These are phyloP conservation scores for Ophiobolus disseminans DNA, from an alignment of 2,329 filamentous ascomycete species.

Conservation along the genomic window DNA sequence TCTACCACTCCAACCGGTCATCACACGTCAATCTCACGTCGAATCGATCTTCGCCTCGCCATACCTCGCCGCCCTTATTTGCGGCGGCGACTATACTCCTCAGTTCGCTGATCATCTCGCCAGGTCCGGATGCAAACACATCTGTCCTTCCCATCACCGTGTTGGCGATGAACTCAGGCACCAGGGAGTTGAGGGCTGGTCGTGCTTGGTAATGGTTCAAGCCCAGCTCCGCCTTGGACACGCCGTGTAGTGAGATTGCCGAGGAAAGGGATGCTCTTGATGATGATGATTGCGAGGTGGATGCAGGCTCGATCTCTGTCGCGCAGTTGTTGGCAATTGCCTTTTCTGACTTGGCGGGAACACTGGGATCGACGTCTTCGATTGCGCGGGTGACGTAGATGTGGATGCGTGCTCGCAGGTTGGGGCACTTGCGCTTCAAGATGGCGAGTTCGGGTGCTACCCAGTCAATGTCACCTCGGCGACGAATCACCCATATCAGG, in stretches of 20 bases:
- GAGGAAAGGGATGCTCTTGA: slow-evolving; percentile 32
- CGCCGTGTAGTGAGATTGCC: slow-evolving; percentile 35
- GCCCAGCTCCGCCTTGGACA: slow-evolving; percentile 35
- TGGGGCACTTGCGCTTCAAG: slow-evolving; percentile 35
- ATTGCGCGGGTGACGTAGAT: slow-evolving; percentile 43
- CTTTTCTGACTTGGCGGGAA: slow-evolving; percentile 28
- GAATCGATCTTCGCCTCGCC: slow-evolving; percentile 40
- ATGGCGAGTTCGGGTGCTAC: slow-evolving; percentile 43
- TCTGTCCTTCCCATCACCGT: slow-evolving; percentile 35
- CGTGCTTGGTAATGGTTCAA: slow-evolving; percentile 35
- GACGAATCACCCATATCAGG: slow-evolving; percentile 46
- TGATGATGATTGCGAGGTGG: slow-evolving; percentile 11
- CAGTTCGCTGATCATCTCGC: slow-evolving; percentile 43
- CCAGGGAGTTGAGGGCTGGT: slow-evolving; percentile 25
- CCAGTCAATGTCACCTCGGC: slow-evolving; percentile 44
- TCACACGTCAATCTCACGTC: slow-evolving; percentile 44
- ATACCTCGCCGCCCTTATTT: slow-evolving; percentile 42
- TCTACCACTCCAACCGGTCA: slow-evolving; percentile 43
- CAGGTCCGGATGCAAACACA: slow-evolving; percentile 43
- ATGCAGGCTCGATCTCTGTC: slow-evolving; percentile 32
- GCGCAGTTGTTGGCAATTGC: slow-evolving; percentile 19
- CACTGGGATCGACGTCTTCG: slow-evolving; percentile 26
- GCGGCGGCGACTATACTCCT: slow-evolving; percentile 37
- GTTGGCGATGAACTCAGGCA: slow-evolving; percentile 32
- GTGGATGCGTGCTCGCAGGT: slow-evolving; percentile 36